Conservation (phyloP, 805 yeast genomes). For the Nakazawaea wickerhamii region DNA sequence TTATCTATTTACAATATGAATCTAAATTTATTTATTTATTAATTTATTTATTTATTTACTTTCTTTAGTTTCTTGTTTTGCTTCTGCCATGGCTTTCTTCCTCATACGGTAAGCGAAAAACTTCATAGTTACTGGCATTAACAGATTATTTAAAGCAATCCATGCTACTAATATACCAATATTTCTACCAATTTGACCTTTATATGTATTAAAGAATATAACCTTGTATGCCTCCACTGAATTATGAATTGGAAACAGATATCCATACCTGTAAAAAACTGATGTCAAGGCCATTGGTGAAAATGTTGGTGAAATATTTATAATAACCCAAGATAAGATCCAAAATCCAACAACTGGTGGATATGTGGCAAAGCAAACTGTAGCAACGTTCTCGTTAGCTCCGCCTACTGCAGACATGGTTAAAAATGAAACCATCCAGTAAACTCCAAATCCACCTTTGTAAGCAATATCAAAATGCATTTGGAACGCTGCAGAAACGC, state of each 20-base stretch:
- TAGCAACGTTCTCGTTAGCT: conserved; percentile 60
- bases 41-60: no score
- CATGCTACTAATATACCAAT: conserved; percentile 56
- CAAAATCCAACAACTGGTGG: conserved; percentile 71
- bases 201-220: conserved; percentile 49
- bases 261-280: conserved; percentile 56
- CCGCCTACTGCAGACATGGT: conserved; percentile 77
- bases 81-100: conserved; percentile 19
- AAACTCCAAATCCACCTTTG: conserved; percentile 61
- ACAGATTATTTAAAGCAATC: conserved; percentile 44
- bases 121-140: conserved; percentile 40
- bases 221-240: conserved; percentile 58
- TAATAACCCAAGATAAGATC: conserved; percentile 64
- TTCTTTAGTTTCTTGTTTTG: no score
- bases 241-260: conserved; percentile 65
- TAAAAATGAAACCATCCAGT: conserved; percentile 64
- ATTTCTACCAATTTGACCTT: conserved; percentile 53
- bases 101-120: conserved; percentile 34
- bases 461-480: conserved; percentile 52
- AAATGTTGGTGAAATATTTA: conserved; percentile 66
- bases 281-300: conserved; percentile 57
- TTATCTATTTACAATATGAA: no score
- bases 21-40: no score
- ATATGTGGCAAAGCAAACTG: conserved; percentile 41
- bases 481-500: conserved; percentile 61